Conservation (phyloP, 2,329 filamentous ascomycete genomes). For the Botryotinia calthae region DNA sequence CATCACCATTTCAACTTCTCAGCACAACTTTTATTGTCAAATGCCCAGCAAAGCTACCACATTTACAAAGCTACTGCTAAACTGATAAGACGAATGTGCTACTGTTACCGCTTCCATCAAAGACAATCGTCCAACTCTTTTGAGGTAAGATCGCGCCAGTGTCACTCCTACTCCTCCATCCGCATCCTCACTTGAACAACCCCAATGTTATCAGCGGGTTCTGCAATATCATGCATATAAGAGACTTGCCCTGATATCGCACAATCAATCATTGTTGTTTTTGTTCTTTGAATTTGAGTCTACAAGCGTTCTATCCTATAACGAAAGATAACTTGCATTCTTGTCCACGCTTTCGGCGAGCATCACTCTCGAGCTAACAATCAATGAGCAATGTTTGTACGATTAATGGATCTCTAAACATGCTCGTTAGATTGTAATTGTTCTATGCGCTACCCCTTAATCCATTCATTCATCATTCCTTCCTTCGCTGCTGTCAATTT, state of each 20-base stretch:
- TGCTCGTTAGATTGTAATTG: not conserved
- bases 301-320: not conserved
- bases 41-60: not conserved
- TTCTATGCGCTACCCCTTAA: not conserved
- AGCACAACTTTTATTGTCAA: not conserved
- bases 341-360: not conserved
- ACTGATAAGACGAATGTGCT: not conserved
- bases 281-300: not conserved
- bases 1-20: not conserved
- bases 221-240: not conserved
- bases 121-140: not conserved
- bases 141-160: constrained; percentile 7
- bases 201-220: not conserved
- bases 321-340: not conserved
- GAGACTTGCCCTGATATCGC: not conserved
- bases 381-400: not conserved
- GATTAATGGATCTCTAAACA: not conserved
- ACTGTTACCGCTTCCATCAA: not conserved
- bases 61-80: not conserved
- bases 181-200: not conserved
- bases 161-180: not conserved
- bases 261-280: not conserved
- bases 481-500: not conserved
- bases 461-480: not conserved
- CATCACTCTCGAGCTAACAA: not conserved